Conservation (phyloP, 148 eudicot species). For the Arbutus unedo region DNA sequence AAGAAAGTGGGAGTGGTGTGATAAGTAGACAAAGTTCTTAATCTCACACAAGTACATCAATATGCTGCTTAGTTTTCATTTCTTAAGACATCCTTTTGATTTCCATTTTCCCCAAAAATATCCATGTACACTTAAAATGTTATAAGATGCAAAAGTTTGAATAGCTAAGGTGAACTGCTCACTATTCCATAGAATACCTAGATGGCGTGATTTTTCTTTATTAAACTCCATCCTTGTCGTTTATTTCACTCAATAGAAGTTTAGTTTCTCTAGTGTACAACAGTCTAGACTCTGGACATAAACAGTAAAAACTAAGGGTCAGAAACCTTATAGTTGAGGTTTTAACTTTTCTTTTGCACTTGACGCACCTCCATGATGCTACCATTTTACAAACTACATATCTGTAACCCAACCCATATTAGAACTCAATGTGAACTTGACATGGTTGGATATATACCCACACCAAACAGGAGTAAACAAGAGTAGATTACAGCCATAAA, state of each 20-base stretch:
- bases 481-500: not conserved
- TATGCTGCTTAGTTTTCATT: not conserved
- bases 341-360: not conserved
- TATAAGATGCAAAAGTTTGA: not conserved
- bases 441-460: not conserved
- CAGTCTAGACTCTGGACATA: not conserved
- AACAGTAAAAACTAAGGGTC: not conserved
- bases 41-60: not conserved
- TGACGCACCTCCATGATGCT: not conserved
- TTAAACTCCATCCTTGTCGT: not conserved
- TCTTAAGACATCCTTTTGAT: not conserved
- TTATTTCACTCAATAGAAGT: not conserved
- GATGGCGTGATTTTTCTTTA: not conserved
- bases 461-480: not conserved
- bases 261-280: not conserved
- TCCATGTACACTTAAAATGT: not conserved
- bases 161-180: not conserved
- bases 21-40: not conserved
- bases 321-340: not conserved
- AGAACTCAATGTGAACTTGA: not conserved
- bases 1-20: not conserved
- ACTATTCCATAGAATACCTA: not conserved
- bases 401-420: not conserved
- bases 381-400: not conserved
- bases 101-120: not conserved